phyloP scores from a whole-genome alignment of 345 rosid genomes.

The Citrus inodora region DNA sequence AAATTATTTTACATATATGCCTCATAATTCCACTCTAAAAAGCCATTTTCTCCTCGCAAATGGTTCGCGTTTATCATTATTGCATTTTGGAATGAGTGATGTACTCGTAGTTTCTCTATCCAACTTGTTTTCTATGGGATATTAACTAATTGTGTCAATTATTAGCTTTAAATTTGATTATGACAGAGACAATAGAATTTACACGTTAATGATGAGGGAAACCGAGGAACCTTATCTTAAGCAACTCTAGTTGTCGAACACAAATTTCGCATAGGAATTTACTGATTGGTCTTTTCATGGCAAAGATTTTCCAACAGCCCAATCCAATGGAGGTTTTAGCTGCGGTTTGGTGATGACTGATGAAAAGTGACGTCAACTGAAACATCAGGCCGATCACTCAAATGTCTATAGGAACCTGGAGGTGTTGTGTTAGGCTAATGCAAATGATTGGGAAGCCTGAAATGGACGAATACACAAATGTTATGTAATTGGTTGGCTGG shows the following conservation, averaged over 20 bases:
- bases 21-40: constrained; percentile 28
- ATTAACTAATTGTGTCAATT: too few relatives aligned
- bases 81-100: not conserved
- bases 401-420: too few relatives aligned
- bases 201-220: not conserved
- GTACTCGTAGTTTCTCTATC: not conserved
- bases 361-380: too few relatives aligned
- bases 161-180: not conserved
- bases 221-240: not conserved
- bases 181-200: not conserved
- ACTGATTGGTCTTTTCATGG: not conserved
- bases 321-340: not conserved
- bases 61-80: constrained; percentile 15
- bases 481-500: not conserved
- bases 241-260: not conserved
- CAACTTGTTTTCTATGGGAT: too few relatives aligned
- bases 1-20: constrained; percentile 20
- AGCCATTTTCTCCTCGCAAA: constrained; percentile 28
- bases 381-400: too few relatives aligned
- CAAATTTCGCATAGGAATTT: not conserved
- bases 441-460: too few relatives aligned
- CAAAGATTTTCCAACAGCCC: not conserved
- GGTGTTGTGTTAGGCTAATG: too few relatives aligned
- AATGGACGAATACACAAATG: too few relatives aligned
- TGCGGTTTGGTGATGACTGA: not conserved